Conservation (phyloP, 129 eudicot species). For the Escallonia herrerae region DNA sequence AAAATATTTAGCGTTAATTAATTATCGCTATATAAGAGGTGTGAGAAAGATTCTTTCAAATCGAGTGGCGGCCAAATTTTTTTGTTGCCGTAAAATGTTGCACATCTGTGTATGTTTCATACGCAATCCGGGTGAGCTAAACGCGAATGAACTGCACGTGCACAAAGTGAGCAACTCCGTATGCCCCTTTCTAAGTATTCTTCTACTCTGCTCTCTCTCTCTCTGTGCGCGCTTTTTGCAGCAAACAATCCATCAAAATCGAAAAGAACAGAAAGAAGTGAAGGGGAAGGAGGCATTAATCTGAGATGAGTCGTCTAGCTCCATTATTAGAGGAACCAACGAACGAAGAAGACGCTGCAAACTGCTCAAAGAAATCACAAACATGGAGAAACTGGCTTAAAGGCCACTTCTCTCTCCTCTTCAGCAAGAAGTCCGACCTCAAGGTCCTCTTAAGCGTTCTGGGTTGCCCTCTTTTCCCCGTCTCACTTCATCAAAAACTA, state of each 20-base stretch:
- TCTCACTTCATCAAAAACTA: conserved; percentile 39
- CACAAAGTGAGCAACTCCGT: conserved; percentile 11
- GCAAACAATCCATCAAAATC: too few relatives aligned
- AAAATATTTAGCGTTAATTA: too few relatives aligned
- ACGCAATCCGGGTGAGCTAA: neutral
- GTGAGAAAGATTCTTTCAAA: too few relatives aligned
- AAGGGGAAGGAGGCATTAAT: conserved; percentile 1
- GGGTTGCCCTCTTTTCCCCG: conserved; percentile 92
- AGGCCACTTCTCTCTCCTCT: conserved; percentile 39
- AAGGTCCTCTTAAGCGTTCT: conserved; percentile 79
- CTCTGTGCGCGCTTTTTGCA: neutral
- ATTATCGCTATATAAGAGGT: too few relatives aligned
- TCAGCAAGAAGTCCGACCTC: conserved; percentile 73
- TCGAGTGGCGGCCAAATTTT: too few relatives aligned
- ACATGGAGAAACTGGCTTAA: conserved; percentile 75
- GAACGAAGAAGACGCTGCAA: conserved; percentile 47
- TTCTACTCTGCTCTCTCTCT: too few relatives aligned
- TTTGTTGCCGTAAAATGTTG: neutral
- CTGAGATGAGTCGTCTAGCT: conserved; percentile 56
- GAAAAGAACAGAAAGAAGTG: neutral
- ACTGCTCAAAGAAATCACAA: conserved; percentile 31
- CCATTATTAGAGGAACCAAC: conserved; percentile 84
- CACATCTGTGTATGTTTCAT: too few relatives aligned
- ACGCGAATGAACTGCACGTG: conserved; percentile 29
- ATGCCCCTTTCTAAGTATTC: neutral